Conservation (phyloP, 306 rosid species). For the Luffa acutangula region DNA sequence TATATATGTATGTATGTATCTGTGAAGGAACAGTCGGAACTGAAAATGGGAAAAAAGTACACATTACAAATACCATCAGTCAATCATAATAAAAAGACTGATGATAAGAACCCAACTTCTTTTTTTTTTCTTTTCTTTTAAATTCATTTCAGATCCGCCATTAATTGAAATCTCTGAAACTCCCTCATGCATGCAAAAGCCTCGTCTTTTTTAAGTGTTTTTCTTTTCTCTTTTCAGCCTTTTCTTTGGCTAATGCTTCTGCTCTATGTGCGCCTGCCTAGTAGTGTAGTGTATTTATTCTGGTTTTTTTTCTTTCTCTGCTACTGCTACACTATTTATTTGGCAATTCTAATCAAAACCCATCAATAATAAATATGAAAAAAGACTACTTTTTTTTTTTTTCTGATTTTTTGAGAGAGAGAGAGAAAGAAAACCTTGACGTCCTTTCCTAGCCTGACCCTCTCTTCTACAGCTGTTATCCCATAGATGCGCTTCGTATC, state of each 20-base stretch:
- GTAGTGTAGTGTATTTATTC: too few species aligned
- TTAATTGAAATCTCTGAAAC: slow-evolving; percentile 5
- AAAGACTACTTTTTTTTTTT: too few species aligned
- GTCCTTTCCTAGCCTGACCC: slow-evolving; percentile 98
- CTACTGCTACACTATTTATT: neutral
- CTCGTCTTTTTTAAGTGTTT: neutral
- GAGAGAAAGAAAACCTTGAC: slow-evolving; percentile 62
- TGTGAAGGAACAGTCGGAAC: neutral
- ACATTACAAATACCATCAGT: slow-evolving; percentile 36
- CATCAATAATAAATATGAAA: neutral
- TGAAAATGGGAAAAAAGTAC: slow-evolving; percentile 14
- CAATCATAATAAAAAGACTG: slow-evolving; percentile 41
- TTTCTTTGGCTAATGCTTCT: neutral
- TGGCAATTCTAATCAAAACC: neutral
- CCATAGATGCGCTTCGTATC: slow-evolving; percentile 99
- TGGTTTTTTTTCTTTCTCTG: neutral
- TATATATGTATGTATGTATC: too few species aligned
- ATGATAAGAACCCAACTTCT: slow-evolving; percentile 9
- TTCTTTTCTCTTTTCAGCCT: neutral
- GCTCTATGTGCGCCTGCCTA: neutral
- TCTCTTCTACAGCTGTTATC: slow-evolving; percentile 99
- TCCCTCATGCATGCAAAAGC: slow-evolving; percentile 7
- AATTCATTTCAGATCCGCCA: neutral
- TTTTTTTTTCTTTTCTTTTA: neutral
- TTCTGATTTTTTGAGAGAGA: neutral